Base-by-base conservation (phyloP, 2,329 filamentous ascomycete species). In the Mariannaea sp. region DNA sequence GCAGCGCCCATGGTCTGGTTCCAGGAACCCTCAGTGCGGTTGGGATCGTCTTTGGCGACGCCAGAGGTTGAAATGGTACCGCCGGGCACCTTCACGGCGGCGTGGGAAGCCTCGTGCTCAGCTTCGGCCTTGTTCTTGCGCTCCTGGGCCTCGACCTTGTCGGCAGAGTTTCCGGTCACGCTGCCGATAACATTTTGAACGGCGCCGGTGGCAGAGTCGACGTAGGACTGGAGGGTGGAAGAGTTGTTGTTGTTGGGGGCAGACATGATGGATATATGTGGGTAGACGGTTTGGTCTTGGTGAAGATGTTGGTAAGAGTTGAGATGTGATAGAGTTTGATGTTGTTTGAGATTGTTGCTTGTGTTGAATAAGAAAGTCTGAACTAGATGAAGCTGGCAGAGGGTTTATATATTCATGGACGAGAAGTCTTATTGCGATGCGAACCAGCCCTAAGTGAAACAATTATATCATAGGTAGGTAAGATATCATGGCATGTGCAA, bases 1-100 rank as follows among this genome's bases (percentile, higher is more conserved):
- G 86, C 86, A 1, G 88, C 83, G 46, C 92, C 93, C n/a, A 92
- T 68, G 5, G 91, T 96, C 76, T 97, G 92, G 77, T 96, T 90
- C 86, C 88, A 95, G 14, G 81, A 80, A 36, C 93, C 92, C 14
- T 83, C 70, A 17, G 80, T 76, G 60, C 92, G 89, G 70, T 93
- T 79, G 9, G 86, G 78, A 72, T 90, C 79, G 72, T 96, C 90
- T 62, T 83, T 80, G 57, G 86, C 81, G 42, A 89, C 77, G 29
- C 90, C 90, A 0, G 84, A 82, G 44, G 86, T 78, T 9, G 87
- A 87, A 53, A 89, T 80, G 19, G 86, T 84, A 69, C 86, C 78
- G 55, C 88, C 86, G 4, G 89, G 91, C n/a, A 88, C 70, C 71
- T 91, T 93, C 60, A 80, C 80, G 13, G 88, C 82, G 5, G 88